Evolutionary conservation across 495 filamentous ascomycete species (phyloP).

Genomic region (Saxophila tyrrhenica): DNA sequence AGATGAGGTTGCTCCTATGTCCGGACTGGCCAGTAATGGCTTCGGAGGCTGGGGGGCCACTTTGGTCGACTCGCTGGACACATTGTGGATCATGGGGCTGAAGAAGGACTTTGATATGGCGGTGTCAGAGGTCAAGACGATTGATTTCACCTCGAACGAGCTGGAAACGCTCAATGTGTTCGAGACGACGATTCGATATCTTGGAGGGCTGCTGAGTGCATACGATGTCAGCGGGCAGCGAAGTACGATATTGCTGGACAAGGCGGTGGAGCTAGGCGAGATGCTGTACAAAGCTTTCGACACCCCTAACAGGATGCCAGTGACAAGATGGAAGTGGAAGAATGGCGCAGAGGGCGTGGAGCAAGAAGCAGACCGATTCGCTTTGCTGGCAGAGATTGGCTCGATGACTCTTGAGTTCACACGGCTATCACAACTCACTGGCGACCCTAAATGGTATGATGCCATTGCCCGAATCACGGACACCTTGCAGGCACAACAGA

Average conservation of each 20-base stretch:
- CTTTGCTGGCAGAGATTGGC: slow-evolving; percentile 31
- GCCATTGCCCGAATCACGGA: slow-evolving; percentile 25
- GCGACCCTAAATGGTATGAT: slow-evolving; percentile 29
- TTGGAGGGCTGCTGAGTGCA: slow-evolving; percentile 29
- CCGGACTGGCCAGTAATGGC: slow-evolving; percentile 29
- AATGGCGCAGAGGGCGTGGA: slow-evolving; percentile 28
- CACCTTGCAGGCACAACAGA: slow-evolving; percentile 26
- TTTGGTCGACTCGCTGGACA: slow-evolving; percentile 52
- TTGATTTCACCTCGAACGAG: slow-evolving; percentile 40
- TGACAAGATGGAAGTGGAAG: slow-evolving; percentile 43
- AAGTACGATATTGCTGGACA: slow-evolving; percentile 34
- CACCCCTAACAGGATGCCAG: slow-evolving; percentile 31
- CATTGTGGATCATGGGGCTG: slow-evolving; percentile 52
- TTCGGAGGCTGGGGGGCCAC: slow-evolving; percentile 56
- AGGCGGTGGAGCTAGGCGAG: slow-evolving; percentile 30
- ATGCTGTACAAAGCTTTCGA: slow-evolving; percentile 32
- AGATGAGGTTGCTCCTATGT: slow-evolving; percentile 28
- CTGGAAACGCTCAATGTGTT: slow-evolving; percentile 28
- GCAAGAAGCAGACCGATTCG: slow-evolving; percentile 33
- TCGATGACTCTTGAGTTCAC: slow-evolving; percentile 31
- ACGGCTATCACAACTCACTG: slow-evolving; percentile 27
- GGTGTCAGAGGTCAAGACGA: slow-evolving; percentile 39
- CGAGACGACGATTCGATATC: slow-evolving; percentile 32
- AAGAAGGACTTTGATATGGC: slow-evolving; percentile 49
- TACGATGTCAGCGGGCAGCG: slow-evolving; percentile 29